Evolutionary conservation across 1,284 basidiomycete species (phyloP).

Genomic region (Somion occarium): DNA sequence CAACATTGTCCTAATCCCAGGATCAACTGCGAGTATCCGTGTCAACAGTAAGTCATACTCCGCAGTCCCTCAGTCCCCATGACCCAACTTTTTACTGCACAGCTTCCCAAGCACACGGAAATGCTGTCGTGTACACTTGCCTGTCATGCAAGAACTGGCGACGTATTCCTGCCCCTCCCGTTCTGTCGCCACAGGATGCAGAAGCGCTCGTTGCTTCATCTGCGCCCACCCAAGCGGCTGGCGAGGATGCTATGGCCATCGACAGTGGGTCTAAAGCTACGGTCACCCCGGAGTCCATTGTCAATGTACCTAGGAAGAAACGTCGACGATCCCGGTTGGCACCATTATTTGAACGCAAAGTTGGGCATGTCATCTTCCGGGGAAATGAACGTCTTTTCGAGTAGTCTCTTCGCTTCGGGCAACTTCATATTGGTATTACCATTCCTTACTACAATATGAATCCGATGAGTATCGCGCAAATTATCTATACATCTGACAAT

Average conservation of each 20-base stretch:
- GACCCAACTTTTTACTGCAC: not conserved
- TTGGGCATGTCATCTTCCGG: slow-evolving; percentile 58
- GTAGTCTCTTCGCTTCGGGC: no score
- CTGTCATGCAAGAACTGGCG: slow-evolving; percentile 44
- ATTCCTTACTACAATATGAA: no score
- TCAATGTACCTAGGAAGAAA: not conserved
- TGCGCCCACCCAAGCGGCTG: not conserved
- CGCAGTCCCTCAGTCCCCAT: not conserved
- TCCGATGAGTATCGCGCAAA: no score
- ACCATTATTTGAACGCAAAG: slow-evolving; percentile 54
- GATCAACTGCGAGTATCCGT: slow-evolving; percentile 57
- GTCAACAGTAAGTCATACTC: slow-evolving; percentile 47
- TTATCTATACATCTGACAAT: slow-evolving; percentile 46
- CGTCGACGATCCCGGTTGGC: slow-evolving; percentile 30
- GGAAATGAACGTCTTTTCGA: slow-evolving; percentile 50
- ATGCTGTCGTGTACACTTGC: slow-evolving; percentile 54
- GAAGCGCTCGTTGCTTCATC: not conserved
- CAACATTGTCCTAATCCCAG: slow-evolving; percentile 59
- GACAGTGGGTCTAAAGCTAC: slow-evolving; percentile 7
- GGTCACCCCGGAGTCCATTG: not conserved
- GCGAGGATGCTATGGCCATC: slow-evolving; percentile 8
- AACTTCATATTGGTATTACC: no score
- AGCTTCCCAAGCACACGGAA: slow-evolving; percentile 50
- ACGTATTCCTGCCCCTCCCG: slow-evolving; percentile 60
- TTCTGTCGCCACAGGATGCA: slow-evolving; percentile 14